Evolutionary conservation across 768 basidiomycete species (phyloP), one percentile per base, ranked within the genome.

Genomic region (Suillus weaverae): DNA sequence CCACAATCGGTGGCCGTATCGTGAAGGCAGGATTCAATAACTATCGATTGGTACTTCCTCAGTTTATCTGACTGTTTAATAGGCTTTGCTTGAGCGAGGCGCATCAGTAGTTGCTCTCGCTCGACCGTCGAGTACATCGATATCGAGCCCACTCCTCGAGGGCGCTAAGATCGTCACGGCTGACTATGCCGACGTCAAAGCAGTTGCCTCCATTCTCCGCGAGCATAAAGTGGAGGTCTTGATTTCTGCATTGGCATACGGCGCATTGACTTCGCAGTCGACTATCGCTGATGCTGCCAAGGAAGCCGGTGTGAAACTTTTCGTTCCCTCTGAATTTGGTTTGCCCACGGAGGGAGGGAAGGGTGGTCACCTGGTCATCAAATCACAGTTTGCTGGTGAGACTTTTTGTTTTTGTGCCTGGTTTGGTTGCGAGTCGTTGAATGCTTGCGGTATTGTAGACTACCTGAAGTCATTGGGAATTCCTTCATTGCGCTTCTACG

Each of bases 271-370:
- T 3, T 67, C 66, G 7, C 77, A 79, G 60, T 67, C 67, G 33
- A 50, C 67, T 2, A 62, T 80, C 41, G 78, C 73, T 16, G 73
- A 76, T 8, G 80, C 79, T 16, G 76, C 80, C 32, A 77, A 77
- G 62, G 69, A 68, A 43, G 79, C 78, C 0, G 74, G 70, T 1
- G 77, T 81, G 22, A 76, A 77, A 66, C 46, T 81, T 56, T 79
- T 81, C 56, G 78, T 78, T n/a, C 78, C 79, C 14, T 75, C 73
- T 22, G 80, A 80, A 62, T 81, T 69, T 36, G 77, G 79, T 26
- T 70, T 78, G 67, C 72, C 77, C 16, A 80, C 73, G 0, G 72
- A 74, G 30, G 80, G 74, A 4, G 70, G 70, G 6, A 74, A 71
- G 41, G 73, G 71, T 0, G 74, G 76, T 10, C 63, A 62, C 18